A percentile compares a stretch with the other conserved stretches of the same genome.
Conservation (phyloP, 345 rosid species). For the Brassica napus region DNA sequence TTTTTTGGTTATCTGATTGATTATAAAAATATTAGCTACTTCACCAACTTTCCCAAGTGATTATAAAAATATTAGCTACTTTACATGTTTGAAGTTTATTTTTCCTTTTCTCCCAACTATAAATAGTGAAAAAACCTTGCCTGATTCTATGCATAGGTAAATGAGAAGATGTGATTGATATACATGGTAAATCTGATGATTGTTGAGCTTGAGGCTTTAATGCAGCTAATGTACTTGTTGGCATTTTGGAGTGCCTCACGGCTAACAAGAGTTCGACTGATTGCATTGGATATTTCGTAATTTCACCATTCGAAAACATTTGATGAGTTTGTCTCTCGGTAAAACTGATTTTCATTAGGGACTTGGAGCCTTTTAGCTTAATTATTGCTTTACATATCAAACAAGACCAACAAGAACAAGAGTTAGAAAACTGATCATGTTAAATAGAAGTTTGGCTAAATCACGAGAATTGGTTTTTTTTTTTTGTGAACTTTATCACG, state of each 20-base stretch:
- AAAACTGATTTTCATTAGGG: not conserved
- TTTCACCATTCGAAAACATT: not conserved
- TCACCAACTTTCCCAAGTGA: not conserved
- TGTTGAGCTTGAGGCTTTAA: not conserved
- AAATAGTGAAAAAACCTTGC: not conserved
- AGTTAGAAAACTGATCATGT: no score
- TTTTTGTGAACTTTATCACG: no score
- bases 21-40: not conserved
- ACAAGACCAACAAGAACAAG: no score
- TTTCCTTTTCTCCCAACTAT: not conserved
- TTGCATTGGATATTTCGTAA: not conserved
- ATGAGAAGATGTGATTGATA: not conserved
- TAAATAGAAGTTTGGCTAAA: no score
- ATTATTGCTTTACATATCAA: not conserved
- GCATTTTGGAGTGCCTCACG: not conserved
- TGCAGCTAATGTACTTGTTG: not conserved
- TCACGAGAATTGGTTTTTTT: no score
- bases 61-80: not conserved
- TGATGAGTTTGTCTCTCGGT: not conserved
- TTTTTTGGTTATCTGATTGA: not conserved
- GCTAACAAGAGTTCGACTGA: not conserved
- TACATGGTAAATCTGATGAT: not conserved
- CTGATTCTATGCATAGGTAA: constrained; percentile 4
- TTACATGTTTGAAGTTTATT: not conserved
- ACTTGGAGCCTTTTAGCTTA: not conserved